phyloP scores from a whole-genome alignment of 331 rosid genomes.

The Prunus yedoensis region DNA sequence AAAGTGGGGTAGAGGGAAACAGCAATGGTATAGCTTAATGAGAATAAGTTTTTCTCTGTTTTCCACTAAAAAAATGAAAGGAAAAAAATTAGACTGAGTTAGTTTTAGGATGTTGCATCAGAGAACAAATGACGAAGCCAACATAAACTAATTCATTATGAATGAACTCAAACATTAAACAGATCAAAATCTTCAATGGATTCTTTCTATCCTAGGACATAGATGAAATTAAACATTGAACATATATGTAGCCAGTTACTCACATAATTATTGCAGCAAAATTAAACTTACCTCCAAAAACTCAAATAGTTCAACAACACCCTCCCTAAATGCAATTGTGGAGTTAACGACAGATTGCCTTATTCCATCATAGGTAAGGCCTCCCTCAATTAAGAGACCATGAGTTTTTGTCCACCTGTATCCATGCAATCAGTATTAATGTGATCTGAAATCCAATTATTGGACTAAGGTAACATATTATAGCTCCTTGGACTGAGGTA shows the following conservation, averaged over 20 bases:
- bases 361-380: constrained; percentile 66
- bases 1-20: constrained; percentile 3
- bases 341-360: constrained; percentile 74
- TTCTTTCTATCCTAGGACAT: background rate
- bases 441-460: background rate
- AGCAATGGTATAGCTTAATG: background rate
- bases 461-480: background rate
- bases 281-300: constrained; percentile 58
- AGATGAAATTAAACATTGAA: too few relatives aligned
- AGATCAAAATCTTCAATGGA: constrained; percentile 5
- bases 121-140: constrained; percentile 4
- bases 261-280: background rate
- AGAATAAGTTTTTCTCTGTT: background rate
- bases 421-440: constrained; percentile 15
- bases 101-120: background rate
- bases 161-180: background rate
- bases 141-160: background rate
- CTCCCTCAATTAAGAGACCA: constrained; percentile 84
- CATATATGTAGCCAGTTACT: background rate
- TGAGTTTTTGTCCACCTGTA: constrained; percentile 93
- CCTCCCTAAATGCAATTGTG: constrained; percentile 85
- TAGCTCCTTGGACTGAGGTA: background rate
- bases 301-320: constrained; percentile 79
- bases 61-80: background rate
- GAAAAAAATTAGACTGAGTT: background rate